Conservation (phyloP, 169 alveolate species). For the Babesia sp. region DNA sequence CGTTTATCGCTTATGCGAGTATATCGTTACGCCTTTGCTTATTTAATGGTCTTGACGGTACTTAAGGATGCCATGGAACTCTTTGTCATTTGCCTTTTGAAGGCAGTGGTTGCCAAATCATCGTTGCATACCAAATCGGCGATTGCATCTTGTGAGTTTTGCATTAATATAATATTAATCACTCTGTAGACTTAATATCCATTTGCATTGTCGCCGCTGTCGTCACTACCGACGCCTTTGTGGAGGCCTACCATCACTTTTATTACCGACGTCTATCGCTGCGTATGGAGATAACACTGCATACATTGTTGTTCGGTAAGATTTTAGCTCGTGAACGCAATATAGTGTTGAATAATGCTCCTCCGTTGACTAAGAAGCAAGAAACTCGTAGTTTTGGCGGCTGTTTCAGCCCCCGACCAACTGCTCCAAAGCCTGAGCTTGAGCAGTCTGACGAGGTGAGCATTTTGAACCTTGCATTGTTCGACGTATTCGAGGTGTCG, state of each 20-base stretch:
- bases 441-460: slow-evolving; percentile 39
- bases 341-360: neutral
- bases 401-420: no score
- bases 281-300: slow-evolving; percentile 52
- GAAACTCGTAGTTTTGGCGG: neutral
- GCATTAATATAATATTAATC: neutral
- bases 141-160: slow-evolving; percentile 31
- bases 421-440: neutral
- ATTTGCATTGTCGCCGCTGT: slow-evolving; percentile 5
- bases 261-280: slow-evolving; percentile 48
- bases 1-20: slow-evolving; percentile 43
- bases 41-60: slow-evolving; percentile 36
- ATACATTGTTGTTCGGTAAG: slow-evolving; percentile 50
- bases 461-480: slow-evolving; percentile 59
- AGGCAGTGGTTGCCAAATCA: slow-evolving; percentile 13
- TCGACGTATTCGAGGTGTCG: slow-evolving; percentile 61
- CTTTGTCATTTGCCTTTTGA: slow-evolving; percentile 14
- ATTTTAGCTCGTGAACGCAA: slow-evolving; percentile 31
- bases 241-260: slow-evolving; percentile 58
- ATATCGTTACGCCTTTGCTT: slow-evolving; percentile 22
- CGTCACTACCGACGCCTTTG: slow-evolving; percentile 33
- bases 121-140: slow-evolving; percentile 9
- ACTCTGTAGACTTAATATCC: slow-evolving; percentile 14
- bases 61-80: slow-evolving; percentile 57
- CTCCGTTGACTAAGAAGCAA: neutral